Evolutionary conservation across 139 green algal species (phyloP).

Genomic region (Astrephomene gubernaculifera): DNA sequence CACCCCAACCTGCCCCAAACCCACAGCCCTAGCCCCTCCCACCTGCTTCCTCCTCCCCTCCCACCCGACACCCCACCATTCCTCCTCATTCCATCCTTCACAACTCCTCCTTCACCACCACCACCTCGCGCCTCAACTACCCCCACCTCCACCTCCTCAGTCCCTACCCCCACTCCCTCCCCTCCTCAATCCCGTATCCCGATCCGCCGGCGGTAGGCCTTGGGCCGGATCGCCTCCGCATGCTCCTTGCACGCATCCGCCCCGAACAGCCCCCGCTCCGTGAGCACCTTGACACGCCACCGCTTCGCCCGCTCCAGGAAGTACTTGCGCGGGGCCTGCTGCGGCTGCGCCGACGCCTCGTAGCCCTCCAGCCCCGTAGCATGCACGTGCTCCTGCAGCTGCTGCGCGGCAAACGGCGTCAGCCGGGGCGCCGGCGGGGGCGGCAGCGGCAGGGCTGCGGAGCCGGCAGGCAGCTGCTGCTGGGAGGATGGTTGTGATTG

Average conservation of each 20-base stretch:
- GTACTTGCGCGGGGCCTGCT: slow-evolving; percentile 14
- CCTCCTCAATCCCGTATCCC: slow-evolving; percentile 32
- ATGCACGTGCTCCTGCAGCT: slow-evolving; percentile 28
- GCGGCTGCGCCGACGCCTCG: not conserved
- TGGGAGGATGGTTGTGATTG: too few species aligned
- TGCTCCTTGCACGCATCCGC: not conserved
- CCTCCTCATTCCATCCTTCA: not conserved
- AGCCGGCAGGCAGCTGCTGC: too few species aligned
- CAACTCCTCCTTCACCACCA: not conserved
- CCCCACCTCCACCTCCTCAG: not conserved
- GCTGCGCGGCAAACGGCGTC: slow-evolving; percentile 1
- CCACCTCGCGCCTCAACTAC: not conserved
- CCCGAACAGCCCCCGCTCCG: slow-evolving; percentile 20
- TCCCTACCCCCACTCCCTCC: not conserved
- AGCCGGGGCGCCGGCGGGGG: not conserved
- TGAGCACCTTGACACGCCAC: slow-evolving; percentile 13
- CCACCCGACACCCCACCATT: too few species aligned
- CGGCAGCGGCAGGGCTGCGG: not conserved
- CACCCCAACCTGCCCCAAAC: too few species aligned
- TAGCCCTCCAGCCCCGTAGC: slow-evolving; percentile 7
- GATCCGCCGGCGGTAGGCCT: slow-evolving; percentile 9
- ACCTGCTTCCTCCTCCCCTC: too few species aligned
- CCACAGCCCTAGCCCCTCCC: too few species aligned
- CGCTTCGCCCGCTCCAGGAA: not conserved
- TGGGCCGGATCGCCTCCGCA: slow-evolving; percentile 3